phyloP scores from a whole-genome alignment of 129 eudicot species.

The Logfia minima region DNA sequence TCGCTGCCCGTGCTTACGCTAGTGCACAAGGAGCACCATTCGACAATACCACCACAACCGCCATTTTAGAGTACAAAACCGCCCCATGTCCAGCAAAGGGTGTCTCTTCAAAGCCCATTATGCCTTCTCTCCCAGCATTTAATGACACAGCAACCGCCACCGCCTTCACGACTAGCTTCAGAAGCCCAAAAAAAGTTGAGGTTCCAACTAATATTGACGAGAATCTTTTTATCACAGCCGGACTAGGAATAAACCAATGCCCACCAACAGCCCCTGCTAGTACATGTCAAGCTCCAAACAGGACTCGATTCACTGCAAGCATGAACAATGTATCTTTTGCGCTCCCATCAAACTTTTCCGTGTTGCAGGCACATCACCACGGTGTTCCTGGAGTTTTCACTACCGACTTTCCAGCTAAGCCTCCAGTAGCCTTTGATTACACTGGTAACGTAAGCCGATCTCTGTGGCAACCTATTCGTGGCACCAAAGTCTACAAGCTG shows the following conservation, averaged over 20 bases:
- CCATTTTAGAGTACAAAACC: slow-evolving; percentile 80
- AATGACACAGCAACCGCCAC: slow-evolving; percentile 89
- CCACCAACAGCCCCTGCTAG: slow-evolving; percentile 52
- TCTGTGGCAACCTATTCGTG: slow-evolving; percentile 70
- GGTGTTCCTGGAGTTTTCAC: slow-evolving; percentile 87
- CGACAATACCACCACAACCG: slow-evolving; percentile 96
- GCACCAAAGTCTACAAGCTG: slow-evolving; percentile 66
- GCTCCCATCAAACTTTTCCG: slow-evolving; percentile 76
- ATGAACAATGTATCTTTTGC: slow-evolving; percentile 88
- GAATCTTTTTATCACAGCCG: slow-evolving; percentile 69
- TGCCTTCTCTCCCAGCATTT: slow-evolving; percentile 77
- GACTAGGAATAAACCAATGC: slow-evolving; percentile 70
- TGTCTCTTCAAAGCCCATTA: slow-evolving; percentile 43
- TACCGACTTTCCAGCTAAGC: slow-evolving; percentile 70
- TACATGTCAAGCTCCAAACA: slow-evolving; percentile 88
- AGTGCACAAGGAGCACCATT: slow-evolving; percentile 89
- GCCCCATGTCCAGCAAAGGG: slow-evolving; percentile 71
- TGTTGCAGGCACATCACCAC: slow-evolving; percentile 79
- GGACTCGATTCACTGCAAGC: slow-evolving; percentile 83
- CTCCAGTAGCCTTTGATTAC: slow-evolving; percentile 78
- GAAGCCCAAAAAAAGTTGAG: slow-evolving; percentile 53
- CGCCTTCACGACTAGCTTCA: slow-evolving; percentile 63
- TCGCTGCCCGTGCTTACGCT: slow-evolving; percentile 86
- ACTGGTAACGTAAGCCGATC: slow-evolving; percentile 85
- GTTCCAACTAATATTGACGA: slow-evolving; percentile 81